Evolutionary conservation across 352 stramenopile species (phyloP).

Genomic region (Pythium aquatile): DNA sequence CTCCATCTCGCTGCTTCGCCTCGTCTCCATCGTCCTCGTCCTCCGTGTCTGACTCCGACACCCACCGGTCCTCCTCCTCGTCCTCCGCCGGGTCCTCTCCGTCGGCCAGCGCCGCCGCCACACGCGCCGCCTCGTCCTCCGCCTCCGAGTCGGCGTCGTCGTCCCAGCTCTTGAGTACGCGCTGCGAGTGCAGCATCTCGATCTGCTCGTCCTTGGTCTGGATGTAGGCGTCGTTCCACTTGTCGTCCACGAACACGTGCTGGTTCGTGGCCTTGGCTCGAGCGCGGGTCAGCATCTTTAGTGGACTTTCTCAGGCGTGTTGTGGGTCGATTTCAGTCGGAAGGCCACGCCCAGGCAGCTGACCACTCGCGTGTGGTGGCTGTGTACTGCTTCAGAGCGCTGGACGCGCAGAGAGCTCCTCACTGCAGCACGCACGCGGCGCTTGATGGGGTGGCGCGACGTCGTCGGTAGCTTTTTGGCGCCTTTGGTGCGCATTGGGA

Average conservation of each 20-base stretch:
- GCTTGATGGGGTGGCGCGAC: neutral
- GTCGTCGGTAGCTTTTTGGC: neutral
- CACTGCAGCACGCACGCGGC: neutral
- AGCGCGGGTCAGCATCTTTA: slow-evolving; percentile 65
- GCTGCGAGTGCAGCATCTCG: slow-evolving; percentile 57
- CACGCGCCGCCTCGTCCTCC: slow-evolving; percentile 27
- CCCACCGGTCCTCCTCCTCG: slow-evolving; percentile 19
- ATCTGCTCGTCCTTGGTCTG: slow-evolving; percentile 84
- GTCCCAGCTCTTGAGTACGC: slow-evolving; percentile 52
- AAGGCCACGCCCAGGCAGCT: neutral
- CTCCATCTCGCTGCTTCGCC: neutral
- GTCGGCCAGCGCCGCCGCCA: slow-evolving; percentile 12
- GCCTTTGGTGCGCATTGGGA: neutral
- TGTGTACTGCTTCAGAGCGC: neutral
- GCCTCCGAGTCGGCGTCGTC: slow-evolving; percentile 37
- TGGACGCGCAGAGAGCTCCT: neutral
- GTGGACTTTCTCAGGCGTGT: neutral
- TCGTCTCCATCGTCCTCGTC: neutral
- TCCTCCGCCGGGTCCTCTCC: slow-evolving; percentile 12
- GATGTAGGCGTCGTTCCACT: slow-evolving; percentile 85
- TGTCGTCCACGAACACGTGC: slow-evolving; percentile 79
- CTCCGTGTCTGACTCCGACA: slow-evolving; percentile 12
- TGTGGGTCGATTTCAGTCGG: neutral
- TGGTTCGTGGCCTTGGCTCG: slow-evolving; percentile 58
- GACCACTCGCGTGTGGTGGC: neutral